Percentiles rank a stretch among this genome's conserved stretches.
Conservation (phyloP, 1,284 basidiomycete species). For the Amylostereum areolatum region DNA sequence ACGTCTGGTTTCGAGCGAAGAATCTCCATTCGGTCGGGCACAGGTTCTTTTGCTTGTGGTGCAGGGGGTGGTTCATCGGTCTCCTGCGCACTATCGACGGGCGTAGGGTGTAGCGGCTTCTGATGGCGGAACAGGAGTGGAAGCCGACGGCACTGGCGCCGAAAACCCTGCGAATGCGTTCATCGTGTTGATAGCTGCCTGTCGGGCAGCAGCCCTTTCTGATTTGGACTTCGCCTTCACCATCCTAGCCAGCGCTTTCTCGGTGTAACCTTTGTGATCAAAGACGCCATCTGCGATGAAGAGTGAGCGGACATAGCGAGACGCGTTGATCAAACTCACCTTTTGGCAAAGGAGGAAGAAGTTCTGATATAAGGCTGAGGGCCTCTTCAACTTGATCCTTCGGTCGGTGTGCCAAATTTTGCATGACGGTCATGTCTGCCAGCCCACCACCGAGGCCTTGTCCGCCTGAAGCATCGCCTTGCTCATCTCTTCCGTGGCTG, state of each 20-base stretch:
- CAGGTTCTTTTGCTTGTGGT: constrained; percentile 27
- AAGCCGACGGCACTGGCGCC: constrained; percentile 14
- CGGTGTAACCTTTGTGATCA: constrained; percentile 84
- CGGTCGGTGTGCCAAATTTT: constrained; percentile 92
- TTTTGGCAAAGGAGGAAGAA: constrained; percentile 88
- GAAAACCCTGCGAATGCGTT: constrained; percentile 6
- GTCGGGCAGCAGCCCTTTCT: constrained; percentile 63
- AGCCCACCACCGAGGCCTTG: constrained; percentile 81
- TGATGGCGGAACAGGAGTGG: constrained; percentile 18
- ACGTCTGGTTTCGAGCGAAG: constrained; percentile 70
- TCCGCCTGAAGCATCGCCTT: constrained; percentile 54
- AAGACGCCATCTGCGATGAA: constrained; percentile 77
- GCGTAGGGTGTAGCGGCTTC: constrained; percentile 26
- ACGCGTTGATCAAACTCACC: constrained; percentile 37
- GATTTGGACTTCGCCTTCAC: constrained; percentile 74
- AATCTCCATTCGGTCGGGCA: constrained; percentile 59
- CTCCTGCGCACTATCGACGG: constrained; percentile 26
- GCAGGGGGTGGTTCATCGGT: constrained; percentile 25
- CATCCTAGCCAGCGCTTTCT: constrained; percentile 73
- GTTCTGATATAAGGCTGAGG: constrained; percentile 79
- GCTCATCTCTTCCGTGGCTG: constrained; percentile 49
- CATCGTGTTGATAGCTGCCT: constrained; percentile 30
- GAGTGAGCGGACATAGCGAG: constrained; percentile 11
- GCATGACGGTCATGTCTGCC: constrained; percentile 95
- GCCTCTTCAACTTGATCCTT: constrained; percentile 97